Evolutionary conservation across 202 grass and related monocot genomes (phyloP).

Genomic region (Schoenoplectus tabernaemontani): DNA sequence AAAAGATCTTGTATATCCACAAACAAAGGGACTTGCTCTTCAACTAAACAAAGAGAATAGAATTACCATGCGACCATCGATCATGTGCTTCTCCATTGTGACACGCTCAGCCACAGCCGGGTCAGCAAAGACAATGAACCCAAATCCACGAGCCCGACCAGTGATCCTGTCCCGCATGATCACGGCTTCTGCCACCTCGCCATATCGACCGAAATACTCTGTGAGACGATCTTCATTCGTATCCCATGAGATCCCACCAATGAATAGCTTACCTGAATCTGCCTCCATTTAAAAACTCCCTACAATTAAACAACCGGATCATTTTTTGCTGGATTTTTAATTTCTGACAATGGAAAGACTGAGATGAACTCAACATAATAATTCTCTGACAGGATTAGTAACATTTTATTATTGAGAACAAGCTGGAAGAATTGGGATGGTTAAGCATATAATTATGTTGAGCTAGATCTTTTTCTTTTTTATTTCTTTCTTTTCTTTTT

Average conservation of each 20-base stretch:
- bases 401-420: not conserved
- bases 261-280: constrained; percentile 84
- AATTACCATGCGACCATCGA: constrained; percentile 84
- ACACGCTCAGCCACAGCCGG: constrained; percentile 46
- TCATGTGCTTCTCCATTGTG: constrained; percentile 78
- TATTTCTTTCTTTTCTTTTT: no score
- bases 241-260: constrained; percentile 95
- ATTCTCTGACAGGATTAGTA: not conserved
- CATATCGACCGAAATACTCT: constrained; percentile 63
- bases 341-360: not conserved
- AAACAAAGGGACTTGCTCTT: not conserved
- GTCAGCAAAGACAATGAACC: constrained; percentile 72
- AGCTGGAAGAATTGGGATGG: not conserved
- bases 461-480: no score
- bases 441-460: not conserved
- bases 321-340: not conserved
- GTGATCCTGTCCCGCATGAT: constrained; percentile 87
- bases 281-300: constrained; percentile 49
- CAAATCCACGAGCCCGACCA: constrained; percentile 76
- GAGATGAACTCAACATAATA: not conserved
- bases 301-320: constrained; percentile 7
- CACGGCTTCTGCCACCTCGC: constrained; percentile 73
- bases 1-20: not conserved
- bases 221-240: constrained; percentile 72
- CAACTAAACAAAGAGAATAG: not conserved